Evolutionary conservation across 177 flowering plant genomes (phyloP).

Genomic region (Vitis hybrid): DNA sequence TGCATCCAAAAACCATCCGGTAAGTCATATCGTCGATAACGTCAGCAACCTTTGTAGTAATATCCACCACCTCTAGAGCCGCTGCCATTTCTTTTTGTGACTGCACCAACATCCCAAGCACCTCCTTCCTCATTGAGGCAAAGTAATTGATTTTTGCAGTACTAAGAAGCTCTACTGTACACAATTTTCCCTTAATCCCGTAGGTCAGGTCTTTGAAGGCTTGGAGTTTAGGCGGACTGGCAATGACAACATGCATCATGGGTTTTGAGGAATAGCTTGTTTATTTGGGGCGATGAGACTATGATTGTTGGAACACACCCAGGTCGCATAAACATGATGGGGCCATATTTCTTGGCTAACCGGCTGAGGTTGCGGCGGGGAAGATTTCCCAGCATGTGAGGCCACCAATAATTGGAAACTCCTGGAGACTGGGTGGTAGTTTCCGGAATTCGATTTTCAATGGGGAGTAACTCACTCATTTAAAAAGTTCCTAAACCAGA

Average conservation of each 20-base stretch:
- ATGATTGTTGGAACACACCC: constrained; percentile 24
- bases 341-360: constrained; percentile 25
- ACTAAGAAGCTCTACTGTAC: background rate
- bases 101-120: too few species aligned
- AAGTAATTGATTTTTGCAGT: too few species aligned
- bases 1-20: too few species aligned
- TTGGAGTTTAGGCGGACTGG: constrained; percentile 7
- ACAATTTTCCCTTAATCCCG: background rate
- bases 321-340: constrained; percentile 26
- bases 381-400: constrained; percentile 24
- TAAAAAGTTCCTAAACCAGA: too few species aligned
- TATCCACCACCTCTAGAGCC: too few species aligned
- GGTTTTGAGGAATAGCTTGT: constrained; percentile 28
- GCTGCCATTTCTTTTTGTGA: too few species aligned
- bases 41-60: too few species aligned
- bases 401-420: constrained; percentile 24
- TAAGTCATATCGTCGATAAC: too few species aligned
- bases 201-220: background rate
- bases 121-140: too few species aligned
- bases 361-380: constrained; percentile 21
- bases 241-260: constrained; percentile 22
- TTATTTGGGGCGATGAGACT: constrained; percentile 28
- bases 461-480: background rate
- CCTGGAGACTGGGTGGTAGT: constrained; percentile 7
- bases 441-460: too few species aligned